Base-by-base conservation (phyloP, 176 grass and related monocot genomes). In the Hsuehochloa calcarea region DNA sequence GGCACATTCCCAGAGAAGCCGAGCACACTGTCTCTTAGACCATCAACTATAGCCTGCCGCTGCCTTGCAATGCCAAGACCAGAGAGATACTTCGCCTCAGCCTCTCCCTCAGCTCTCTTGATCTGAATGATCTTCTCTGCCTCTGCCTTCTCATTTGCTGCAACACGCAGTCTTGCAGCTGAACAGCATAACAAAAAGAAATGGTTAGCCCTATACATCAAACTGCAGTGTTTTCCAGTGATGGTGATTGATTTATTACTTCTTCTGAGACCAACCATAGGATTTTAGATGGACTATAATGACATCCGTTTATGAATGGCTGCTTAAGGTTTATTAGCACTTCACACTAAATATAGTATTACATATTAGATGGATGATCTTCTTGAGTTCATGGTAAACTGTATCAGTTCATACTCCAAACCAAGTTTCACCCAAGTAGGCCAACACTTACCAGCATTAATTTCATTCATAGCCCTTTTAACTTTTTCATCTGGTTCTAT, bases 41-140 rank as follows among this genome's bases (percentile, higher is more conserved):
- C 84, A 72, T 90, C 72, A 82, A 86, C 88, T 86, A 90, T 90
- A 38, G 79, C 79, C 62, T 86, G 88, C 16, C 72, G 35, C 65
- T 90, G 84, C 45, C 64, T 70, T 72, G 88, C 88, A 72, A 82
- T 90, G 59, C 79, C 88, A 78, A 90, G 55, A 8, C 84, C 79
- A 67, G 79, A 82, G 6, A 82, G 79, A 59, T 90, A 86, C 47
- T 78, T 90, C 37, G 84, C 72, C 78, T 82, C 88, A 19, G 88
- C 88, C 44, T 90, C 84, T 47, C 88, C 83, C 88, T 90, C 78
- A 38, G 83, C 88, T 46, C 83, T 86, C 55, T 90, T 90, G 35
- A 86, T 86, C 79, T 90, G 83, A 86, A 81, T 65, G 35, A 90
- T 86, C 84, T 90, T 90, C 66, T 86, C 72, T 86, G 88, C 88